Percentiles rank a stretch among this genome's conserved stretches.
Conservation (phyloP, 2,329 filamentous ascomycete genomes). For the Emmonsiellopsis sp. region DNA sequence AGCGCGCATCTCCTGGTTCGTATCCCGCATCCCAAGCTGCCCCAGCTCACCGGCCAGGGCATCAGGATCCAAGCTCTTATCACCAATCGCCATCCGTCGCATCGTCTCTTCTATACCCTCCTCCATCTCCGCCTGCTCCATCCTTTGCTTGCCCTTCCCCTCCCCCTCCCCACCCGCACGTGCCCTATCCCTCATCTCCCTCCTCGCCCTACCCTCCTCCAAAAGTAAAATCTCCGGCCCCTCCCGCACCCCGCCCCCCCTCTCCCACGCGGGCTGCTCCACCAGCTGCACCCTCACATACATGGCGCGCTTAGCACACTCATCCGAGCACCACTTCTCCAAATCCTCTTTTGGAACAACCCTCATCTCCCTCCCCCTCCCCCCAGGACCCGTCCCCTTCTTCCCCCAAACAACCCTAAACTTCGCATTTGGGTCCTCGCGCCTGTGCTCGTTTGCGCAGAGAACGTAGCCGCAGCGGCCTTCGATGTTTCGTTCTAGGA, state of each 20-base stretch:
- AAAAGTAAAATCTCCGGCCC: slow-evolving; percentile 52
- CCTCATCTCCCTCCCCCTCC: slow-evolving; percentile 44
- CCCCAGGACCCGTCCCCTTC: slow-evolving; percentile 37
- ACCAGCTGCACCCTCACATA: slow-evolving; percentile 84
- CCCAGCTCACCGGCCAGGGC: slow-evolving; percentile 18
- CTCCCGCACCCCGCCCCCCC: slow-evolving; percentile 49
- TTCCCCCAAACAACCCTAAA: slow-evolving; percentile 57
- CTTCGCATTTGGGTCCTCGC: slow-evolving; percentile 48
- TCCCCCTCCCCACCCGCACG: slow-evolving; percentile 9
- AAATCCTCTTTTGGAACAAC: slow-evolving; percentile 64
- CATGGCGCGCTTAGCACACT: slow-evolving; percentile 68
- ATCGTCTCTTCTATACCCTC: slow-evolving; percentile 7
- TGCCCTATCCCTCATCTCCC: slow-evolving; percentile 1
- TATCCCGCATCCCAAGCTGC: slow-evolving; percentile 19
- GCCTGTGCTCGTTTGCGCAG: slow-evolving; percentile 57
- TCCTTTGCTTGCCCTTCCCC: slow-evolving; percentile 6
- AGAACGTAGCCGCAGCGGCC: slow-evolving; percentile 74
- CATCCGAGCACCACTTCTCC: slow-evolving; percentile 78
- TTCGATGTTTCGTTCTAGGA: slow-evolving; percentile 80
- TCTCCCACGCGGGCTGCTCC: slow-evolving; percentile 77
- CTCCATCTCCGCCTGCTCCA: slow-evolving; percentile 7
- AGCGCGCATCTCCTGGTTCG: not conserved
- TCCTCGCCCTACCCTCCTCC: slow-evolving; percentile 46
- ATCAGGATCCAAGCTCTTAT: slow-evolving; percentile 3
- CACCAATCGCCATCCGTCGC: slow-evolving; percentile 13